phyloP scores from a whole-genome alignment of 768 basidiomycete species.

The Rickenella mellea region DNA sequence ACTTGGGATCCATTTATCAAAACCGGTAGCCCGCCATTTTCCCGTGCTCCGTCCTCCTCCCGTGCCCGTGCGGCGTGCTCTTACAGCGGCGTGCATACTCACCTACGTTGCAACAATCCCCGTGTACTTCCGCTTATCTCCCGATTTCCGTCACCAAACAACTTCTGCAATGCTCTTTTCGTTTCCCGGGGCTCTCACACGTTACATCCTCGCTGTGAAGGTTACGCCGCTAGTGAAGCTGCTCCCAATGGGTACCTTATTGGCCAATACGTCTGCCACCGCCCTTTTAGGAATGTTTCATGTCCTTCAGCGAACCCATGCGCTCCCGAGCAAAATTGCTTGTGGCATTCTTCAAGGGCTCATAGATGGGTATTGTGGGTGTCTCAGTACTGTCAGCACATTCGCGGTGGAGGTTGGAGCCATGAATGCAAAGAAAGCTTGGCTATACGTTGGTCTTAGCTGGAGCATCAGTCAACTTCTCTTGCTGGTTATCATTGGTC shows the following conservation, averaged over 20 bases:
- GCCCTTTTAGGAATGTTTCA: conserved; percentile 69
- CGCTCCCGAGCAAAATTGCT: conserved; percentile 34
- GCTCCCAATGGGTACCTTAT: conserved; percentile 73
- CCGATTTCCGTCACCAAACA: conserved; percentile 61
- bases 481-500: conserved; percentile 64
- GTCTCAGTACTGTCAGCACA: conserved; percentile 89
- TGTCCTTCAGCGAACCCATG: conserved; percentile 50
- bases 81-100: conserved; percentile 49
- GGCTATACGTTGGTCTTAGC: conserved; percentile 61
- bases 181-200: conserved; percentile 79
- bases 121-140: conserved; percentile 67
- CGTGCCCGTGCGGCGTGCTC: conserved; percentile 34
- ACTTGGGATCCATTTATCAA: conserved; percentile 62
- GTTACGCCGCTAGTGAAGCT: conserved; percentile 57
- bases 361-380: conserved; percentile 89
- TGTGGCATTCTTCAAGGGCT: conserved; percentile 78
- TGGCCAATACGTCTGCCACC: conserved; percentile 71
- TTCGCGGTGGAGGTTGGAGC: conserved; percentile 74
- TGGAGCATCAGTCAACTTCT: conserved; percentile 62
- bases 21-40: conserved; percentile 28
- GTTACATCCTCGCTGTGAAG: conserved; percentile 64
- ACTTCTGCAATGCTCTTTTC: conserved; percentile 85
- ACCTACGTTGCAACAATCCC: conserved; percentile 70
- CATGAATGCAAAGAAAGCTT: conserved; percentile 46
- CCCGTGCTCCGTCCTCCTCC: conserved; percentile 33